Evolutionary conservation across 306 rosid species (phyloP), one percentile per base, ranked within the genome.

Genomic region (Prinsepia uniflora): DNA sequence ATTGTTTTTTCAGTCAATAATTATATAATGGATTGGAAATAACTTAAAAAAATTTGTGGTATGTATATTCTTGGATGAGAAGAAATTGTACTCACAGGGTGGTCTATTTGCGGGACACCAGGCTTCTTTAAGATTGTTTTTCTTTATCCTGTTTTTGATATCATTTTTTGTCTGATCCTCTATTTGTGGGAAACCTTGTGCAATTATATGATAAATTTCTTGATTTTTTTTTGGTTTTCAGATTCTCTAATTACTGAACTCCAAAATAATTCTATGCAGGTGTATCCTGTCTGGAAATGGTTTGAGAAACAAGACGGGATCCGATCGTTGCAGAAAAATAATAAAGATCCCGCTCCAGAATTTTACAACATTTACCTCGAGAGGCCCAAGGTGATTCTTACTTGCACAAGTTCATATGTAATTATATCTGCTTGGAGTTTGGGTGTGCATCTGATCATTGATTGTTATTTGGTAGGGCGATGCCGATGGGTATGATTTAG

Each of bases 251-350:
- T 5, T 22, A 55, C 72, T 8, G 8, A 13, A 3, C 13, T 22
- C 49, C 17, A 46, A 52, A 63, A 73, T 70, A 39, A 12, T 13
- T 77, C 71, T 72, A 20, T 36, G 49, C 71, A 95, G 99, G 99
- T 95, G 63, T 95, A 95, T 87, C 99, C 97, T 76, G 97, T 95
- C 71, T 95, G 97, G 97, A 91, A 89, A 84, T 95, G 97, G 97
- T 91, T 82, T 41, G 99, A 91, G 88, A 95, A 95, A 87, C 99
- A 95, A 83, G 99, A 95, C 79, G 99, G 99, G 73, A 91, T 95
- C 67, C 90, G 99, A 66, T 86, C 96, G 74, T 77, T 95, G 80
- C 99, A 95, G 83, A 89, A 95, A 82, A 81, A 89, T 78, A 90
- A 86, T 71, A 86, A 76, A 75, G 99, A 95, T 69, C 99, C 97